Evolutionary conservation across 176 grass and related monocot genomes (phyloP), one percentile per base, ranked within the genome.

Genomic region (Carex pumila): DNA sequence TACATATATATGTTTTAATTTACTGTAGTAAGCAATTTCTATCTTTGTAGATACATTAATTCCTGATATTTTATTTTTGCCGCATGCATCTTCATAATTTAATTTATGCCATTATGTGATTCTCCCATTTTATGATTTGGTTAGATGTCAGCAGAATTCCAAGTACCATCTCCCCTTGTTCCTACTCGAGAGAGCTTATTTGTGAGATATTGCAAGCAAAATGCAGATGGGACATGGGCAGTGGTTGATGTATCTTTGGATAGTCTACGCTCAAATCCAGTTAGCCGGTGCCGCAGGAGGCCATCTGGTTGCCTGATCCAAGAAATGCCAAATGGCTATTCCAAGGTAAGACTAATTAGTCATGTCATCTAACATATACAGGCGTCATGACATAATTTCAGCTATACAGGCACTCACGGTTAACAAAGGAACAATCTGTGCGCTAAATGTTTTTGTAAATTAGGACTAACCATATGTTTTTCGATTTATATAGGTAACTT

Each of bases 141-240:
- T 84, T 83, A 96, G 94, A 99, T 99, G 91, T 94, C 97, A 29
- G 97, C 94, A 11, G 97, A 99, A 63, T 99, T 99, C 79, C 97
- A 99, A 87, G 97, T 99, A 73, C 91, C 97, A 0, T 95, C 97
- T 12, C 97, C 97, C 2, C 87, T 99, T 3, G 97, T 99, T 43
- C 93, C 97, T 3, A 99, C 97, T 0, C 74, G 97, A 37, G 97
- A 96, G 79, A 91, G 88, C 86, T 90, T 96, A 76, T 99, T 99
- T 25, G 93, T 88, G 49, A 92, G 97, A 57, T 96, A 99, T 85
- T 99, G 97, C 91, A 99, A 99, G 90, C 93, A 93, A 85, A 92
- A 92, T 1, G 73, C 88, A 0, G 93, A 99, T 21, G 97, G 97
- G 7, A 90, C 87, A 7, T 99, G 97, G 97, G 93, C 91, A 0